Base-by-base conservation (phyloP, 257 asterid species). In the Penstemon newberryi region DNA sequence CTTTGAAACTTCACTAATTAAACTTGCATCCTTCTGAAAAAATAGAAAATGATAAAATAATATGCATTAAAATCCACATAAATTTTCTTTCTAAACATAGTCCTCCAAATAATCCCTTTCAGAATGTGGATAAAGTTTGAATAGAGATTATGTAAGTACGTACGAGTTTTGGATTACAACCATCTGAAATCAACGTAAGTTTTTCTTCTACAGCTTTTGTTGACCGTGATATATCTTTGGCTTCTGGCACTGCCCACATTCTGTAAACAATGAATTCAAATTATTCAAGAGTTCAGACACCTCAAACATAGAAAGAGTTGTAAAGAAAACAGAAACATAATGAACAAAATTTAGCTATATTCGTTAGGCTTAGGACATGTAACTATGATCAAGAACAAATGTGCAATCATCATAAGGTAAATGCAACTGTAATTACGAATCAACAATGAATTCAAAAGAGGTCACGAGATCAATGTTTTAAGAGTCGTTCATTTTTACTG, bases 161-260 rank as follows among this genome's bases (percentile, higher is more conserved):
- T 79, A 92, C 98, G 69, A 70, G 46, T 66, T 76, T 80, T 44
- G 74, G 75, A 78, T 79, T 80, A 74, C 92, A 85, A 62, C 80
- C 90, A 57, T 78, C 87, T 7, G 95, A 83, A 78, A 76, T 78
- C 65, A 82, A 78, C 78, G 82, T 85, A 58, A 83, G 78, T 73
- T 87, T 86, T 42, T 80, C 84, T 39, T 75, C 85, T 18, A 75
- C 66, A 55, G 40, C 37, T 63, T 81, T 77, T 49, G 76, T 55
- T 9, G 72, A 77, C 67, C 84, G 74, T 7, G 94, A 70, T 36
- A 75, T 73, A 65, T 76, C 89, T 73, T 79, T 82, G 65, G 83
- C 90, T 77, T 90, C 98, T 36, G 98, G 97, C 44, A 88, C 87
- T 63, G 80, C 53, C 98, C 97, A 92, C 95, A 90, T 87, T 83